Base-by-base conservation (phyloP, 2,329 filamentous ascomycete species). In the Aspergillus neoniger region DNA sequence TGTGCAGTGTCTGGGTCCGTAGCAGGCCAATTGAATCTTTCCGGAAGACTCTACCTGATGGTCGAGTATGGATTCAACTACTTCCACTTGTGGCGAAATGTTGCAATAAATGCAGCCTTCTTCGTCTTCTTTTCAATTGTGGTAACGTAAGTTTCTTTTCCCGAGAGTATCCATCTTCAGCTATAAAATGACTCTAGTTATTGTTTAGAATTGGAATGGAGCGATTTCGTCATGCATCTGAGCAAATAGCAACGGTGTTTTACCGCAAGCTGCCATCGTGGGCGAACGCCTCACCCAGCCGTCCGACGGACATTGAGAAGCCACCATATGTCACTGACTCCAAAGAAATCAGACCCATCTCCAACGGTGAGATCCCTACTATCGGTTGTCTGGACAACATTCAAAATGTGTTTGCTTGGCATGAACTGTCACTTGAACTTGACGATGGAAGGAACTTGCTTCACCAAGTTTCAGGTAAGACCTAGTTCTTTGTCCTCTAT, bases 181-280 rank as follows among this genome's bases (percentile, higher is more conserved):
- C 21, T 19, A 30, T 15, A 30, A 15, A 7, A 3, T 15, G 38
- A 9, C 5, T 23, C 15, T 28, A 28, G 8, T 25, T 5, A 28
- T 15, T 15, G 28, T 15, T 14, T 32, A 60, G 58, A 4, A 51
- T 60, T 47, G 58, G 58, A 5, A 60, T 60, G 58, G 58, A 60
- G 17, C 21, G 43, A 15, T 50, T 60, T 12, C 25, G 32, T 4
- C 32, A 50, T 15, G n/a, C 58, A 2, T 44, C 58, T 36, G 58
- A 39, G 28, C 53, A 38, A 5, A 25, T 60, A 12, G 43, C 58
- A n/a, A 60, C 58, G 9, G 38, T 60, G 3, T 60, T 51, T 23
- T 38, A 63, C 36, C 12, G 51, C 17, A 9, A 54, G 21, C 10
- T 48, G 36, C 15, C 8, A 15, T 28, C 52, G 12, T 36, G 12